Conservation (phyloP, 2,329 filamentous ascomycete species). For the Cladosporium oxysporum region DNA sequence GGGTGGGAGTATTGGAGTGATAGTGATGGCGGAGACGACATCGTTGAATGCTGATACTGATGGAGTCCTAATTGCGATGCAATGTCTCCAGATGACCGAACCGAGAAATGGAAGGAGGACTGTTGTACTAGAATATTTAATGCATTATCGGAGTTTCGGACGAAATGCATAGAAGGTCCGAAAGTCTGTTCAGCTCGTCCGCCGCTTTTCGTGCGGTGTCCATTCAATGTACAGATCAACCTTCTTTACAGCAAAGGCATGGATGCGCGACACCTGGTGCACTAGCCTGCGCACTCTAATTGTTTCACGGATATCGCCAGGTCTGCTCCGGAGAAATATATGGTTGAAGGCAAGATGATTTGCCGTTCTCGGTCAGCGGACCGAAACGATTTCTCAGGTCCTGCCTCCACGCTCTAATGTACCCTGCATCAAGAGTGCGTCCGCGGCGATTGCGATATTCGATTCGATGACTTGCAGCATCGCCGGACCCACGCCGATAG, state of each 20-base stretch:
- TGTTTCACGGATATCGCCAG: background rate
- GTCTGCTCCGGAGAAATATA: background rate
- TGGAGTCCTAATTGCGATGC: background rate
- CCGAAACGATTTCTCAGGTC: slow-evolving; percentile 8
- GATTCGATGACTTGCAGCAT: background rate
- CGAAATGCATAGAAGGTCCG: background rate
- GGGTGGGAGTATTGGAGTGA: background rate
- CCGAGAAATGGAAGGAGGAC: background rate
- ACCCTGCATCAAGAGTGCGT: background rate
- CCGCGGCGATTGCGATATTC: background rate
- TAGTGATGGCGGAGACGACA: background rate
- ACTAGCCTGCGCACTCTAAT: background rate
- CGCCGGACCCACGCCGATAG: background rate
- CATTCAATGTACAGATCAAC: background rate
- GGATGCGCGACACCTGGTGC: background rate
- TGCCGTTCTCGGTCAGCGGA: background rate
- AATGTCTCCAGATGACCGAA: background rate
- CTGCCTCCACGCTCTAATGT: background rate
- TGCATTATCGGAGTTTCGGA: background rate
- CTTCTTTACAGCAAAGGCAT: background rate
- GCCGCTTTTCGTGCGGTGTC: background rate
- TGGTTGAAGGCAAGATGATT: slow-evolving; percentile 11
- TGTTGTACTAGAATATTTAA: background rate
- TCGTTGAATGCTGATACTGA: background rate
- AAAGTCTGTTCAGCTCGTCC: background rate